phyloP scores from a whole-genome alignment of 2,329 filamentous ascomycete genomes.

The Venturiaceae sp. region DNA sequence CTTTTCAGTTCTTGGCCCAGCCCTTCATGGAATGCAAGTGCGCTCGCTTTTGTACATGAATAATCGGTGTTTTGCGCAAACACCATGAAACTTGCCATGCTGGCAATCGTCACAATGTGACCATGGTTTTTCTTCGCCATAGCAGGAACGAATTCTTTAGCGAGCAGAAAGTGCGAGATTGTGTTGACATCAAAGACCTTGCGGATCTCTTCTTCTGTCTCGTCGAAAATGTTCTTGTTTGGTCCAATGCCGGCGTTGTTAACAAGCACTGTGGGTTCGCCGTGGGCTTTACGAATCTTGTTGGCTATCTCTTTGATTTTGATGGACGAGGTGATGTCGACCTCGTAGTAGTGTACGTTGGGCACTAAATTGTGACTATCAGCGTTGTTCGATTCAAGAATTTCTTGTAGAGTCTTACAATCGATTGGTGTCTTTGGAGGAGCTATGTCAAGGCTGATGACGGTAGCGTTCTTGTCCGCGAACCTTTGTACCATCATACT shows the following conservation, averaged over 20 bases:
- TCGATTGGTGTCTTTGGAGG: neutral
- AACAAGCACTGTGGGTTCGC: neutral
- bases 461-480: neutral
- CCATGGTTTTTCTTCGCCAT: neutral
- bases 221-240: neutral
- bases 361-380: too few relatives aligned
- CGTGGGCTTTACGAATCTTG: neutral
- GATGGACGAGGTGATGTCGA: neutral
- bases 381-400: too few relatives aligned
- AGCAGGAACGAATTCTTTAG: neutral
- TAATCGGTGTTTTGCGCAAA: conserved; percentile 60
- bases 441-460: neutral
- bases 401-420: too few relatives aligned
- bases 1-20: conserved; percentile 30
- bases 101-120: neutral
- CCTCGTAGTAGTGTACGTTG: neutral
- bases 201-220: conserved; percentile 11
- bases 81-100: conserved; percentile 38
- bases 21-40: conserved; percentile 58
- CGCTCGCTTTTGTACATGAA: conserved; percentile 54
- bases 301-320: neutral
- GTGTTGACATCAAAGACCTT: conserved; percentile 57
- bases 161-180: conserved; percentile 54
- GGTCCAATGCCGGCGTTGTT: conserved; percentile 1
- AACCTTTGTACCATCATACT: neutral